These are phyloP conservation scores for Poteriospumella lacustris DNA, from an alignment of 108 stramenopile species.

Conservation along the genomic window DNA sequence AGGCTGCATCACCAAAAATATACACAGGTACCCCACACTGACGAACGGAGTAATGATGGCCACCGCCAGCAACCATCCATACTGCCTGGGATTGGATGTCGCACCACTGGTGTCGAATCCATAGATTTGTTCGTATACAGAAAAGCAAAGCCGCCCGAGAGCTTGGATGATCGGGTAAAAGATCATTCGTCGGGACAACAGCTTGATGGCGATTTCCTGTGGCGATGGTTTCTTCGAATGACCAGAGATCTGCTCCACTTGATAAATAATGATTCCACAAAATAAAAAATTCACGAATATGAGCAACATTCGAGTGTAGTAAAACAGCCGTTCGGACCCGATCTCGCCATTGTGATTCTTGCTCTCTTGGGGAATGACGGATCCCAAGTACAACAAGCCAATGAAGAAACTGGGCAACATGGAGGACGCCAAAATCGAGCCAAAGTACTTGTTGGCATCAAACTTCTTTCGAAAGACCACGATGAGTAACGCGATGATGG, in stretches of 20 bases:
- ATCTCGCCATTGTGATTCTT: background rate
- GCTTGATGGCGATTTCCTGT: background rate
- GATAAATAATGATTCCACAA: background rate
- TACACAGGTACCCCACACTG: background rate
- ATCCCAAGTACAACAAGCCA: background rate
- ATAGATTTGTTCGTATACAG: background rate
- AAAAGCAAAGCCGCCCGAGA: background rate
- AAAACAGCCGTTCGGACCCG: background rate
- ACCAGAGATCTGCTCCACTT: background rate
- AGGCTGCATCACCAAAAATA: background rate
- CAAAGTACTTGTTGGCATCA: background rate
- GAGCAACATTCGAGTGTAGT: background rate
- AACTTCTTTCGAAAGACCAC: background rate
- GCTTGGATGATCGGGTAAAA: background rate
- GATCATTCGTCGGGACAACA: background rate
- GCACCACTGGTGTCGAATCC: background rate
- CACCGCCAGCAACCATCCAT: background rate
- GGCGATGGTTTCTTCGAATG: background rate
- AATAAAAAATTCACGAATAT: background rate
- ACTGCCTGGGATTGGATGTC: no score
- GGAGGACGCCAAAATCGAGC: background rate
- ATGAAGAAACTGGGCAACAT: background rate
- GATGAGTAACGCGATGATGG: background rate
- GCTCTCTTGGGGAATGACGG: background rate
- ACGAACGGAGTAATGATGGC: background rate